A percentile compares a stretch with the other conserved stretches of the same genome.
phyloP scores from a whole-genome alignment of 1,284 basidiomycete species.

The Rhodotorula mucilaginosa region DNA sequence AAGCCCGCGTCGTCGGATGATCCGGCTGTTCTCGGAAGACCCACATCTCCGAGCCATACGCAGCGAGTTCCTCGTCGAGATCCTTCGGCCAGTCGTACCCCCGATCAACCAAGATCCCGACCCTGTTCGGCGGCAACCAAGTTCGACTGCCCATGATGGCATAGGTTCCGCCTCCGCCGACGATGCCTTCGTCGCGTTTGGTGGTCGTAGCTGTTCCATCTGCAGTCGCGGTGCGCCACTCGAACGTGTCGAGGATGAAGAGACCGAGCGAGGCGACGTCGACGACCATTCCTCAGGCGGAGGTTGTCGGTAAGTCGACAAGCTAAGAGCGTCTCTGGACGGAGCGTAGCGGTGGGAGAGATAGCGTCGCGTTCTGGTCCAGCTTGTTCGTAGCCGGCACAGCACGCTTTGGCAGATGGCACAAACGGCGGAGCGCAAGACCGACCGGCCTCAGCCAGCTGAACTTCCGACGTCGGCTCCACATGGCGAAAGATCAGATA shows the following conservation, averaged over 20 bases:
- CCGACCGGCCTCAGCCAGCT: too few relatives aligned
- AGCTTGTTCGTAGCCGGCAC: background rate
- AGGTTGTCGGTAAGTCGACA: background rate
- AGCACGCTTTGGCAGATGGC: background rate
- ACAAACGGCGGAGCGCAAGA: background rate
- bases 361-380: background rate
- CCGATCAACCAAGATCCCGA: conserved; percentile 81
- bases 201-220: background rate
- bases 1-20: conserved; percentile 65
- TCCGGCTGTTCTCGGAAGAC: conserved; percentile 62
- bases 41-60: conserved; percentile 73
- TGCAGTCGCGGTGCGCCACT: conserved; percentile 5
- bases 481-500: too few relatives aligned
- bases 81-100: conserved; percentile 71
- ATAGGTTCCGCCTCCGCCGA: conserved; percentile 80
- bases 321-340: background rate
- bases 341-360: too few relatives aligned
- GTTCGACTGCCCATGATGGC: conserved; percentile 69
- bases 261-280: conserved; percentile 27
- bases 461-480: too few relatives aligned
- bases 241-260: conserved; percentile 40
- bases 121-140: conserved; percentile 63
- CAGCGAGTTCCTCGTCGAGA: conserved; percentile 60
- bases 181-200: conserved; percentile 54
- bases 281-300: background rate